Base-by-base conservation (phyloP, 2,329 filamentous ascomycete genomes). In the Sporothrix variecibatus region DNA sequence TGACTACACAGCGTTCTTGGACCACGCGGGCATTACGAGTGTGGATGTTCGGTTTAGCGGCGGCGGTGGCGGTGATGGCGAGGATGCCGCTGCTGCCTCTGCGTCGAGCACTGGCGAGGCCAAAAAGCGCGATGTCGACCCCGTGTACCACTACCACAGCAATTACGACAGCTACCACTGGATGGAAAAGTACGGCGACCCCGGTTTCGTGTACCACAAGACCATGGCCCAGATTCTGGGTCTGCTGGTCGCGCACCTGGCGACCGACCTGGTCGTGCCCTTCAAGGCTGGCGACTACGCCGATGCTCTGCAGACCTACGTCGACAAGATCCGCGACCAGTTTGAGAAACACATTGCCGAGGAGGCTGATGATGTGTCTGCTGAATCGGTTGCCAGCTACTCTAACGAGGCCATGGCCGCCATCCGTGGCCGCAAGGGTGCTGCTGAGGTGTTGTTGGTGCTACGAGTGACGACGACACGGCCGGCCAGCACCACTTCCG, bases 111-210 rank as follows among this genome's bases (percentile, higher is more conserved):
- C 23, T 6, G 9, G n/a, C 26, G 43, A 28, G 20, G 4, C 31
- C 31, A n/a, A 65, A 5, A 62, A 23, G 34, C 17, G 7, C 23
- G 23, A 15, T 2, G 31, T 46, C 38, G 85, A 87, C 60, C 84
- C 91, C 0, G 86, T 93, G 2, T 94, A 94, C 80, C 92, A 94
- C 79, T 97, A 97, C 82, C 94, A 97, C 83, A 89, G 89, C 76
- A 96, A 96, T 82, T 97, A 95, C 80, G 94, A 97, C 80, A 93
- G 91, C 79, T 96, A 94, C 81, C 86, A 92, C 82, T 97, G 95
- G 94, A 97, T 97, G 93, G 87, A 91, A 72, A 88, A 87, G 31
- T 96, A 89, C 76, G 94, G 93, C 58, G 95, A 97, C 78, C 86
- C 86, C 1, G 88, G 86, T 28, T 91, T 90, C 73, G 84, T 87